Base-by-base conservation (phyloP, 2,329 filamentous ascomycete species). In the Aspergillus oerlinghausenensis region DNA sequence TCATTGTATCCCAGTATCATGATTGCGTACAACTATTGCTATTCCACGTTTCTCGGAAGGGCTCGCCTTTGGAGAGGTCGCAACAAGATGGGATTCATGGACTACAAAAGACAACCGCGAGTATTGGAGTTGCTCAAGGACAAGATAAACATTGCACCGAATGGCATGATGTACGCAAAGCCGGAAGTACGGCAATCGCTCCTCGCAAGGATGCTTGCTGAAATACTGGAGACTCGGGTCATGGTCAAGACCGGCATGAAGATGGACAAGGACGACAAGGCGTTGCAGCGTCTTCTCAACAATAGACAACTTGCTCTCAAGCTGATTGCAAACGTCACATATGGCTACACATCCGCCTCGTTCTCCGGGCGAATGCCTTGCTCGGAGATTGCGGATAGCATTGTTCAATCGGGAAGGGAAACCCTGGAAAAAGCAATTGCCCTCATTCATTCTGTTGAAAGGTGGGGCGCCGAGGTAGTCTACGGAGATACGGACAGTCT, bases 191-290 rank as follows among this genome's bases (percentile, higher is more conserved):
- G 94, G 32, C 96, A 92, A 73, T 96, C 92, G 0, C 80, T 99
- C 4, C 79, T 99, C 3, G 93, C 93, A 3, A 97, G 96, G 75
- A 99, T 99, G 94, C 79, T 99, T 60, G 88, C 89, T 2, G 94
- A 99, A 74, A 95, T 99, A 25, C 80, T 99, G 11, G 93, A 97
- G 73, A 97, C 94, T 5, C 84, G 94, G 60, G 88, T 97, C 38
- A 99, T 99, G 94, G 89, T 99, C 57, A 99, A 99, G 75, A 90
- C 86, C 64, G 92, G 93, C 11, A 97, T 99, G 93, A 96, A 96
- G 71, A 80, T 86, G 58, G 91, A 96, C 74, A 94, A 92, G 70
- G 87, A 93, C 55, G 92, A 97, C 75, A 92, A 86, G 70, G 84
- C 84, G 0, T 76, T 97, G 17, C 93, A 97, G 67, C 87, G 89